Conservation (phyloP, 306 rosid species). For the Lagenaria siceraria region DNA sequence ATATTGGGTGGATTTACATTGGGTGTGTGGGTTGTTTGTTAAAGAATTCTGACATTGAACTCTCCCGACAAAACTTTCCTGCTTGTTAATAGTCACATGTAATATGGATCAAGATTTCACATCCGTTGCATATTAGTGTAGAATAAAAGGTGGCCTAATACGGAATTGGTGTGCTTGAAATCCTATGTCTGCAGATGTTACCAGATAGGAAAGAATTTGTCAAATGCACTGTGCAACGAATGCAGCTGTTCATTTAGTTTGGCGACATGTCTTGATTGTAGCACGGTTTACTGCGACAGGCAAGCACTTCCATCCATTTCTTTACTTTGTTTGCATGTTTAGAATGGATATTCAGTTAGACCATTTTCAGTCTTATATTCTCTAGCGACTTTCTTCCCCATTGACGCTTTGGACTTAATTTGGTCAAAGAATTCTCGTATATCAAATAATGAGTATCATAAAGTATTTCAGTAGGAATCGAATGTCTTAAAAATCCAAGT, state of each 20-base stretch:
- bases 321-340: constrained; percentile 1
- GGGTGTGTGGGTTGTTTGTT: neutral
- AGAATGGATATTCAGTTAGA: neutral
- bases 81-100: neutral
- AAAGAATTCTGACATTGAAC: neutral
- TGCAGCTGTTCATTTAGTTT: constrained; percentile 48
- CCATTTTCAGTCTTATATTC: neutral
- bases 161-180: constrained; percentile 1
- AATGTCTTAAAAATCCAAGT: neutral
- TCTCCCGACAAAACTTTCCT: neutral
- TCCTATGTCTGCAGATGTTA: constrained; percentile 49
- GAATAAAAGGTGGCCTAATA: neutral
- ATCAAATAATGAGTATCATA: neutral
- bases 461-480: neutral
- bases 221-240: constrained; percentile 42
- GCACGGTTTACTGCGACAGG: constrained; percentile 61
- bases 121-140: neutral
- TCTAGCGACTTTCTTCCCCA: neutral
- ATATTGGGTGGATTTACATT: neutral
- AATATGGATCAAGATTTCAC: neutral
- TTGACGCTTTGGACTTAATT: neutral
- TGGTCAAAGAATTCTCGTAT: neutral
- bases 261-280: constrained; percentile 76
- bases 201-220: constrained; percentile 45
- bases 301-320: constrained; percentile 20